Evolutionary conservation across 441 rosid species (phyloP), one percentile per base, ranked within the genome.

Genomic region (Pelargonium australe): DNA sequence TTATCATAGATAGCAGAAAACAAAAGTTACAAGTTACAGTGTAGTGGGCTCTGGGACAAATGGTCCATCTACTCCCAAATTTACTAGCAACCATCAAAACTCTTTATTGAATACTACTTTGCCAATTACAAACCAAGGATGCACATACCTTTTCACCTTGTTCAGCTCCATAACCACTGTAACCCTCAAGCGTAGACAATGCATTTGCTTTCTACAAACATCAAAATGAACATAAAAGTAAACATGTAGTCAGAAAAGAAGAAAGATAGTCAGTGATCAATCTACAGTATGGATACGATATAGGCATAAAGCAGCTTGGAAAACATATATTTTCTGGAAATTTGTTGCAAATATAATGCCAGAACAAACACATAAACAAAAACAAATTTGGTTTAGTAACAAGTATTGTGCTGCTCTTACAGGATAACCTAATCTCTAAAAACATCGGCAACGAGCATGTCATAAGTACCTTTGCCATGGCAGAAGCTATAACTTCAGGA

Each of bases 91-190:
- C 58, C 6, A 53, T 53, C 16, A 53, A 53, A 0, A 49, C 7
- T 44, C 3, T 28, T 44, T 31, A 9, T 12, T 19, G 9, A 19
- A 12, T n/a, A 4, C 63, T 16, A 11, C 28, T 14, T 31, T 17
- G 41, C 63, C 37, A 61, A 41, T 6, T 37, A 63, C 9, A 5
- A 67, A 9, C 7, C 20, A 65, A 63, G 65, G 70, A 41, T 41
- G 49, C 43, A 71, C 20, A 53, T 82, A 92, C 99, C 72, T 85
- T 89, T 87, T 89, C 97, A 77, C 99, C 99, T 83, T 95, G 99
- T 77, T 92, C 98, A 67, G 87, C 84, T 74, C 98, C 99, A 69
- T 95, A 95, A 49, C 98, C 98, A 79, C 96, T 92, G 74, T 95
- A 95, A 62, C 97, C 97, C 77, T 87, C 92, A 71, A 77, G 25